Evolutionary conservation across 2,329 filamentous ascomycete genomes (phyloP).

Genomic region (Calonectria multiphialidica): DNA sequence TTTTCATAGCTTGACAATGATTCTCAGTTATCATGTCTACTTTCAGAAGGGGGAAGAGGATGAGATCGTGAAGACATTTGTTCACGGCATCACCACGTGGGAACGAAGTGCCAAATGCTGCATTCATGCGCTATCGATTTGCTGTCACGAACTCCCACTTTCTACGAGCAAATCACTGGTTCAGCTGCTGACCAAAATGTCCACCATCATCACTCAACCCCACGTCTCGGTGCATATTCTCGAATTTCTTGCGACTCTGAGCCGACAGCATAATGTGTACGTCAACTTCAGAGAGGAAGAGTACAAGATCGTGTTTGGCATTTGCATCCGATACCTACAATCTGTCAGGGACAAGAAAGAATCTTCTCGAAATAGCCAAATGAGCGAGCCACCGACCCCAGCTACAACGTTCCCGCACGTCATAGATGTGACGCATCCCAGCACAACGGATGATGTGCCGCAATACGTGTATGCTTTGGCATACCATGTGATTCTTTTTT

Average conservation of each 20-base stretch:
- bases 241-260: slow-evolving; percentile 92
- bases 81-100: slow-evolving; percentile 85
- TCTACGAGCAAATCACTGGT: slow-evolving; percentile 89
- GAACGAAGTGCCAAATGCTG: slow-evolving; percentile 91
- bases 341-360: slow-evolving; percentile 80
- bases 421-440: slow-evolving; percentile 39
- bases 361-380: slow-evolving; percentile 58
- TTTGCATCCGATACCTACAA: slow-evolving; percentile 93
- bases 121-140: slow-evolving; percentile 94
- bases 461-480: slow-evolving; percentile 95
- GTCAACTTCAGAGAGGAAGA: slow-evolving; percentile 92
- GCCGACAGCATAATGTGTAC: slow-evolving; percentile 85
- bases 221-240: slow-evolving; percentile 94
- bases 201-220: slow-evolving; percentile 93
- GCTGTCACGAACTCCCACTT: slow-evolving; percentile 91
- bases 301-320: slow-evolving; percentile 93
- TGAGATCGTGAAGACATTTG: slow-evolving; percentile 88
- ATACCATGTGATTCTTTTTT: slow-evolving; percentile 96
- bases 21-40: slow-evolving; percentile 89
- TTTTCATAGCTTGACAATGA: slow-evolving; percentile 86
- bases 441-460: slow-evolving; percentile 78
- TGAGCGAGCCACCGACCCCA: slow-evolving; percentile 56
- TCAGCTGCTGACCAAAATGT: slow-evolving; percentile 91
- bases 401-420: slow-evolving; percentile 30
- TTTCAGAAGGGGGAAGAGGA: slow-evolving; percentile 90